Evolutionary conservation across 768 basidiomycete species (phyloP).

Genomic region (Heimioporus sp.): DNA sequence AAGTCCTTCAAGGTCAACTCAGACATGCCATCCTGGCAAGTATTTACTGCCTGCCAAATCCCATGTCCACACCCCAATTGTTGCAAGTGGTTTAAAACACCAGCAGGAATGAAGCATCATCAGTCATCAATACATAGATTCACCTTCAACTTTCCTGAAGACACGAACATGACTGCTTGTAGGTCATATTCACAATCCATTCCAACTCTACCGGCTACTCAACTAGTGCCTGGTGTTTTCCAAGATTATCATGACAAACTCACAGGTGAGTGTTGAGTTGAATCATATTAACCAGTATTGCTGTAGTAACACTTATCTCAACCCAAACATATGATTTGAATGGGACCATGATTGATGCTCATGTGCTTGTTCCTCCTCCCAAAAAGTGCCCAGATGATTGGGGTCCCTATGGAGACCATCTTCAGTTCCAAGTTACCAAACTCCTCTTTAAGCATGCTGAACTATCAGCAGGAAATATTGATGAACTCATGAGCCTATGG

Average conservation of each 20-base stretch:
- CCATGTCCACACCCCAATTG: conserved; percentile 3
- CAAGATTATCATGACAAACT: not conserved
- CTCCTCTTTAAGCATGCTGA: not conserved
- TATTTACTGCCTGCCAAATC: not conserved
- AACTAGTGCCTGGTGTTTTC: not conserved
- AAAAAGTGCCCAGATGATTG: conserved; percentile 1
- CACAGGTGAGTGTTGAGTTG: too few species aligned
- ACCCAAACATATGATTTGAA: not conserved
- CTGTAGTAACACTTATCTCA: not conserved
- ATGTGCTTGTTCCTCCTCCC: not conserved
- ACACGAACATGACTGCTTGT: not conserved
- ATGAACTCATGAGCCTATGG: conserved; percentile 1
- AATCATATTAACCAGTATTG: too few species aligned
- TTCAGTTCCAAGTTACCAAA: not conserved
- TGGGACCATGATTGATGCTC: not conserved
- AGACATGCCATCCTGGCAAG: too few species aligned
- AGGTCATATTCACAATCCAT: too few species aligned
- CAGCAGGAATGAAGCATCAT: not conserved
- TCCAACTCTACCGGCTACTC: not conserved
- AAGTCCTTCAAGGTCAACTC: too few species aligned
- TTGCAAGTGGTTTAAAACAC: not conserved
- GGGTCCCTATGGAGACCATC: not conserved
- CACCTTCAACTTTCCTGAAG: not conserved
- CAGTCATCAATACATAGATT: not conserved
- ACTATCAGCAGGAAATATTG: not conserved